Conservation (phyloP, 768 basidiomycete genomes). For the Astraeus odoratus region DNA sequence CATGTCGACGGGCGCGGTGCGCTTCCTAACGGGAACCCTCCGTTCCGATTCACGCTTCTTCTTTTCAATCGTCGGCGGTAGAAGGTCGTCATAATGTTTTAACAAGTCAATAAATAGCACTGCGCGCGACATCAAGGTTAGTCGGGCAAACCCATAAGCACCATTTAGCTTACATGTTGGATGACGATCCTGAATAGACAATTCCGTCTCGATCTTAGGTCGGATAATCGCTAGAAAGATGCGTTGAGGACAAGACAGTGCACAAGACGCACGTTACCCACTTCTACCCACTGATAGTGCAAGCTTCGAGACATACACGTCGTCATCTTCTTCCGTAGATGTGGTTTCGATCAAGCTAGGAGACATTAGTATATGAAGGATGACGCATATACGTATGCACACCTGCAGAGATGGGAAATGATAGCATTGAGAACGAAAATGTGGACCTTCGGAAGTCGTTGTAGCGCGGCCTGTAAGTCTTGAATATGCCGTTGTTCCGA, state of each 20-base stretch:
- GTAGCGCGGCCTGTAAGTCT: constrained; percentile 55
- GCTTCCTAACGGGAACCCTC: constrained; percentile 75
- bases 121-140: constrained; percentile 19
- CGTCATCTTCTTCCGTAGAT: constrained; percentile 60
- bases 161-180: constrained; percentile 45
- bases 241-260: neutral
- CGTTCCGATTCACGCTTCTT: constrained; percentile 88
- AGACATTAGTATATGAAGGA: constrained; percentile 1
- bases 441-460: constrained; percentile 70
- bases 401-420: constrained; percentile 71
- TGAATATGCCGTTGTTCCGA: constrained; percentile 56
- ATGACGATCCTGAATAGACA: constrained; percentile 90
- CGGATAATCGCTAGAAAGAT: constrained; percentile 58
- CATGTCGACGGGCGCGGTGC: constrained; percentile 85
- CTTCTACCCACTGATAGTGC: constrained; percentile 82
- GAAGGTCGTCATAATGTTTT: constrained; percentile 61
- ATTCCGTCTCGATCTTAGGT: constrained; percentile 73
- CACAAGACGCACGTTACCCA: constrained; percentile 33
- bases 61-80: constrained; percentile 76
- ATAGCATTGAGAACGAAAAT: constrained; percentile 74
- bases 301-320: constrained; percentile 81
- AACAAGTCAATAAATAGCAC: constrained; percentile 84
- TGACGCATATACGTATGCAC: constrained; percentile 18
- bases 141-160: neutral
- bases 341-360: constrained; percentile 65